Conservation (phyloP, 352 stramenopile genomes). For the Phytophthora vignae region DNA sequence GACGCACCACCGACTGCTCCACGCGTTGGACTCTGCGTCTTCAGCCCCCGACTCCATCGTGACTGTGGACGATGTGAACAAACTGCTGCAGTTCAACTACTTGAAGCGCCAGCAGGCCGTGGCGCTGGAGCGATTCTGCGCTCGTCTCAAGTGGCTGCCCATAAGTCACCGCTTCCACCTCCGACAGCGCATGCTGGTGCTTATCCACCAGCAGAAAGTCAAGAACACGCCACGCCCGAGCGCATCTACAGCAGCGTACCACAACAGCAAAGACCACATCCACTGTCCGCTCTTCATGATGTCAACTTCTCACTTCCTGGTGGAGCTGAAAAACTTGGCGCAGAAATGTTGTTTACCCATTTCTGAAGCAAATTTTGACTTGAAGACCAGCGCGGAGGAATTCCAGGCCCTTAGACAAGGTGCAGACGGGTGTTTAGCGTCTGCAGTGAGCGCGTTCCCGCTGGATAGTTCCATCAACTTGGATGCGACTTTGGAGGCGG, state of each 20-base stretch:
- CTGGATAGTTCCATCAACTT: slow-evolving; percentile 11
- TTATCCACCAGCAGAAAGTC: slow-evolving; percentile 47
- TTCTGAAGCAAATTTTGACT: slow-evolving; percentile 6
- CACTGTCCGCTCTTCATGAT: slow-evolving; percentile 58
- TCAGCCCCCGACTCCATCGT: neutral
- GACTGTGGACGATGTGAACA: slow-evolving; percentile 37
- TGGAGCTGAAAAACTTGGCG: slow-evolving; percentile 39
- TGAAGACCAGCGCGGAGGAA: slow-evolving; percentile 8
- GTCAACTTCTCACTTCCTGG: slow-evolving; percentile 36
- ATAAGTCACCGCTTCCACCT: slow-evolving; percentile 63
- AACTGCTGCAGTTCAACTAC: slow-evolving; percentile 44
- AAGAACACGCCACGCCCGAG: slow-evolving; percentile 31
- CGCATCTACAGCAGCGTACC: neutral
- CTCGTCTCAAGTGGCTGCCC: slow-evolving; percentile 53
- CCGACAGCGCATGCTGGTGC: slow-evolving; percentile 57
- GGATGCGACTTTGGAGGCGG: slow-evolving; percentile 19
- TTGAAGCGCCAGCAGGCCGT: slow-evolving; percentile 29
- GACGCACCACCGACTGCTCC: slow-evolving; percentile 37
- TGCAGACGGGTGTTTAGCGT: slow-evolving; percentile 18
- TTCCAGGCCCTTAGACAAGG: slow-evolving; percentile 14
- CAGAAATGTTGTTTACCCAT: slow-evolving; percentile 22
- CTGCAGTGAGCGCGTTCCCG: slow-evolving; percentile 7
- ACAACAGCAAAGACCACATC: slow-evolving; percentile 20
- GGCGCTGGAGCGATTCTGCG: slow-evolving; percentile 48
- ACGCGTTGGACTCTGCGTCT: slow-evolving; percentile 3